phyloP scores from a whole-genome alignment of 139 green algal genomes.

The Coccomyxa sp. region DNA sequence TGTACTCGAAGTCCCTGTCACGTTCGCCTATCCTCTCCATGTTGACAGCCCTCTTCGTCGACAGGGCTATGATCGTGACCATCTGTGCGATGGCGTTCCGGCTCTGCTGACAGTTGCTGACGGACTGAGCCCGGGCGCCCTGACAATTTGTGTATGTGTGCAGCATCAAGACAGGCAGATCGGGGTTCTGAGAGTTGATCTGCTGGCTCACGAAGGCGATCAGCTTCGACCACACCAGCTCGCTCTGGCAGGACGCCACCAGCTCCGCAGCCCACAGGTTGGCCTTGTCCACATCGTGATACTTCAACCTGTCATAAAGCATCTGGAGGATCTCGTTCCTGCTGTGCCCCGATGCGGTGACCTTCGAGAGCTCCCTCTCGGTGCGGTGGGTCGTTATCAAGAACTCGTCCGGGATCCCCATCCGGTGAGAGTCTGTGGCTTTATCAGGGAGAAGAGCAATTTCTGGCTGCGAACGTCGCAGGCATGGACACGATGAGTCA shows the following conservation, averaged over 20 bases:
- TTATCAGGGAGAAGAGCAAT: slow-evolving; percentile 1
- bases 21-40: neutral
- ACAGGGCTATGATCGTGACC: neutral
- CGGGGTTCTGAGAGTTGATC: neutral
- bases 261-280: neutral
- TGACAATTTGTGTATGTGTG: slow-evolving; percentile 1
- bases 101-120: neutral
- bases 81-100: neutral
- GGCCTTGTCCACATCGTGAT: neutral
- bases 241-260: neutral
- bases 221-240: neutral
- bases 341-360: neutral
- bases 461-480: neutral
- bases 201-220: neutral
- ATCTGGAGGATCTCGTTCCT: neutral
- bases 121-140: neutral
- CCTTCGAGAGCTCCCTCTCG: neutral
- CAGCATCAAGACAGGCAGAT: neutral
- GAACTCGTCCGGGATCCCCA: neutral
- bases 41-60: neutral
- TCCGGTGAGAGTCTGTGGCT: neutral
- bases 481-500: neutral
- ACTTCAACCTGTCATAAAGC: neutral
- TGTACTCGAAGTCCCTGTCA: neutral
- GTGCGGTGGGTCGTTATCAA: neutral